Evolutionary conservation across 2,329 filamentous ascomycete genomes (phyloP).

Genomic region (Xylaria sp.): DNA sequence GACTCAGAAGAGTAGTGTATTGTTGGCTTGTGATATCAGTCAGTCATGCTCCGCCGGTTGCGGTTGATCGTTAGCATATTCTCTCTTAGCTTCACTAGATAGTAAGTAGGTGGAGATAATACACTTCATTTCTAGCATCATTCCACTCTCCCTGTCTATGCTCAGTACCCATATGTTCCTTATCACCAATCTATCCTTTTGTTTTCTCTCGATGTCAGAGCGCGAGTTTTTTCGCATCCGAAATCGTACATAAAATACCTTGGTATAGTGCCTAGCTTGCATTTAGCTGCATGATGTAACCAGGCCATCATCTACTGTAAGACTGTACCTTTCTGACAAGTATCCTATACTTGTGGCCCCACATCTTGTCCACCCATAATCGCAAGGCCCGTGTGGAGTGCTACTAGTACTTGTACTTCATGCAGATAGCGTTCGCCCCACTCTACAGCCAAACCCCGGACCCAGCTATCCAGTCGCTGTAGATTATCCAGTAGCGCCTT

Average conservation of each 20-base stretch:
- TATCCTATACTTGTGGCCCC: not conserved
- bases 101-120: not conserved
- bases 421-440: not conserved
- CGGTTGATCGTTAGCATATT: not conserved
- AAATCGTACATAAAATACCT: not conserved
- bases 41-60: slow-evolving; percentile 4
- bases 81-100: not conserved
- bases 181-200: too few species aligned
- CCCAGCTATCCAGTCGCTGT: slow-evolving; percentile 1
- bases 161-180: too few species aligned
- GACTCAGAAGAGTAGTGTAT: too few species aligned
- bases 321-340: not conserved
- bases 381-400: too few species aligned
- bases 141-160: too few species aligned
- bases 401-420: slow-evolving; percentile 16
- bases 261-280: not conserved
- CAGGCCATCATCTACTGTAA: too few species aligned
- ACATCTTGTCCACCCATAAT: not conserved
- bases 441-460: slow-evolving; percentile 6
- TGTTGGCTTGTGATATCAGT: not conserved
- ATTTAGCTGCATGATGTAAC: slow-evolving; percentile 34
- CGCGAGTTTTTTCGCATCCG: not conserved
- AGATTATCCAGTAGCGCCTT: slow-evolving; percentile 11
- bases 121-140: not conserved
- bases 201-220: not conserved